Base-by-base conservation (phyloP, 2,329 filamentous ascomycete species). In the Colletotrichum lini region DNA sequence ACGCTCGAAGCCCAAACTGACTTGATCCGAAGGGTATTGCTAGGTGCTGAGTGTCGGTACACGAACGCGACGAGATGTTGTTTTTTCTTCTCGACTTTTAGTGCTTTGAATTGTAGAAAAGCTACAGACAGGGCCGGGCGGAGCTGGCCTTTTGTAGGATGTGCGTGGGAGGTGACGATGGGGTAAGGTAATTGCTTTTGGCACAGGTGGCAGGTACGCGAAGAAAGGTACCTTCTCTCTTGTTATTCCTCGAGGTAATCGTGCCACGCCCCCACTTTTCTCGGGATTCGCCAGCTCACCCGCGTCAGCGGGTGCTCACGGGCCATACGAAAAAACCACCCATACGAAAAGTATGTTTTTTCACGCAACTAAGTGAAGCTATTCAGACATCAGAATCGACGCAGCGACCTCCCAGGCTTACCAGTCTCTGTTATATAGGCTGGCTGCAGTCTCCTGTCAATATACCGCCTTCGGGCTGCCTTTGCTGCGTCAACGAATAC, bases 141-240 rank as follows among this genome's bases (percentile, higher is more conserved):
- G 69, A 72, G 69, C 72, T 72, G 72, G 60, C 63, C 56, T 73
- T 73, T 72, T 72, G 72, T 73, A 73, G 54, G 44, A 58, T 59
- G 45, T 54, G 60, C 26, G 61, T 59, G 53, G 63, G 67, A 50
- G 44, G 72, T 73, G 72, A 73, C 72, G 72, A 72, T 73, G 72
- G 65, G 62, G 68, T 57, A 56, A 63, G 56, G 45, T 53, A 44
- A 50, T 44, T 53, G 38, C 42, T 40, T 47, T 26, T 45, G 63
- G 68, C 50, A 71, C 57, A 73, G 60, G 70, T 72, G 67, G 70
- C 70, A 65, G 61, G 66, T 66, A 58, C 62, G 61, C 40, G 42
- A 44, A 53, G 9, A 45, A 12, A 59, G 40, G 52, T 59, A 59
- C 26, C 60, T 38, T 38, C 38, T 49, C 54, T 42, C 42, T 38